Percentiles rank a stretch among this genome's conserved stretches.
Conservation (phyloP, 495 filamentous ascomycete species). For the Daldinia concentrica region DNA sequence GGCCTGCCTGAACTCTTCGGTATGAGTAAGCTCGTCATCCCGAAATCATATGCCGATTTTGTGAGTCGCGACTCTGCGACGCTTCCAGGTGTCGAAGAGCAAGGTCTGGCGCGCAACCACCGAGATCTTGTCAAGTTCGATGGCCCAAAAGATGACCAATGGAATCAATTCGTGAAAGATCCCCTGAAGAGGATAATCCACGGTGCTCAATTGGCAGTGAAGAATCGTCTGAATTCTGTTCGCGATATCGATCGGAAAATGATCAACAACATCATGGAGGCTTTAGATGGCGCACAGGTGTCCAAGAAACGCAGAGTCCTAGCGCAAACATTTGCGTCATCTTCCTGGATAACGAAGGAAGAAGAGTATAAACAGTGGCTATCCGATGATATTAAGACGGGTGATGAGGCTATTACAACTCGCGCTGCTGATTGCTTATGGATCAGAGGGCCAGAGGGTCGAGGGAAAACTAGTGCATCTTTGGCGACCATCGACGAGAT, state of each 20-base stretch:
- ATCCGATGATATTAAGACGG: conserved; percentile 13
- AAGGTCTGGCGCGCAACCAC: conserved; percentile 48
- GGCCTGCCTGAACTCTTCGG: conserved; percentile 39
- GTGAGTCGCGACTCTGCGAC: conserved; percentile 50
- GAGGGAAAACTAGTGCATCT: conserved; percentile 50
- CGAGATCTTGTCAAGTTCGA: conserved; percentile 50
- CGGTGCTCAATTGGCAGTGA: conserved; percentile 46
- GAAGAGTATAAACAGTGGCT: conserved; percentile 48
- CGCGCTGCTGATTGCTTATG: conserved; percentile 44
- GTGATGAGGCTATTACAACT: conserved; percentile 3
- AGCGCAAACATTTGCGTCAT: conserved; percentile 41
- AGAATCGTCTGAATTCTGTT: conserved; percentile 48
- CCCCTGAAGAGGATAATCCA: conserved; percentile 47
- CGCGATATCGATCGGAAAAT: conserved; percentile 45
- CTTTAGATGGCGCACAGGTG: conserved; percentile 42
- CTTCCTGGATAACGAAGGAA: conserved; percentile 50
- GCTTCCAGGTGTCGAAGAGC: conserved; percentile 42
- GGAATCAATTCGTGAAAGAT: conserved; percentile 46
- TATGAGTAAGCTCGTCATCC: conserved; percentile 37
- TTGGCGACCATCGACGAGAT: conserved; percentile 48
- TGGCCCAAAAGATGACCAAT: conserved; percentile 46
- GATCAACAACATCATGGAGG: conserved; percentile 44
- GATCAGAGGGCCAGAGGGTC: conserved; percentile 50
- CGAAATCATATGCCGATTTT: conserved; percentile 43
- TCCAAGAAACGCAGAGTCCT: conserved; percentile 43